Conservation (phyloP, 495 filamentous ascomycete genomes). For the Neohortaea acidophila region DNA sequence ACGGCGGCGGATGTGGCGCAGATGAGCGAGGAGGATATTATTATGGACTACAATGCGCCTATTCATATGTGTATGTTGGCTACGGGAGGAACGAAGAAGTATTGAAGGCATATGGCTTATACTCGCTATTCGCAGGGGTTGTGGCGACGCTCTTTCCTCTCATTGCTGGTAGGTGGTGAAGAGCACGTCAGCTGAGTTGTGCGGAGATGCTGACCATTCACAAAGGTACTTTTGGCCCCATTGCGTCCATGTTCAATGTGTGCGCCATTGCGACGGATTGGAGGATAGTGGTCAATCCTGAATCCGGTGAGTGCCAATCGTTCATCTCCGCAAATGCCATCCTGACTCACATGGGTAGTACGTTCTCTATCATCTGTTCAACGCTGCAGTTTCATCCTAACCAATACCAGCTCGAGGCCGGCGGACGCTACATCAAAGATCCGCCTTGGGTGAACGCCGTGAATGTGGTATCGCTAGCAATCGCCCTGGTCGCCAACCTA, state of each 20-base stretch:
- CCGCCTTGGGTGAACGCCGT: conserved; percentile 26
- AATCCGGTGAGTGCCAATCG: no score
- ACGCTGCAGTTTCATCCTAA: no score
- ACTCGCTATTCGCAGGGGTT: conserved; percentile 69
- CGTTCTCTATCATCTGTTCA: background rate
- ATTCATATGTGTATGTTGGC: conserved; percentile 4
- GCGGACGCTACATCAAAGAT: no score
- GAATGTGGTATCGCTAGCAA: conserved; percentile 56
- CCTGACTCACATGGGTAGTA: conserved; percentile 45
- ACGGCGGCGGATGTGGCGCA: background rate
- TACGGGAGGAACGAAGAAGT: background rate
- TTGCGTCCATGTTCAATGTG: conserved; percentile 66
- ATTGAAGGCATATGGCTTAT: background rate
- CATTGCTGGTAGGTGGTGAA: no score
- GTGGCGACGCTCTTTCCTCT: conserved; percentile 68
- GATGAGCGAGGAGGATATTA: conserved; percentile 1
- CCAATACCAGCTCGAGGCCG: no score
- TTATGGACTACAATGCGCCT: conserved; percentile 7
- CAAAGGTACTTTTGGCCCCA: conserved; percentile 70
- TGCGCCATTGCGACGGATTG: conserved; percentile 59
- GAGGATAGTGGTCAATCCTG: conserved; percentile 45
- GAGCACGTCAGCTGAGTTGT: no score
- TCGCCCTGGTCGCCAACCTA: conserved; percentile 57
- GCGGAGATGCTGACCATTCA: no score
- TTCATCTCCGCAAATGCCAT: no score